Conservation (phyloP, 371 early-diverging fungal species). For the Rhizopus arrhizus region DNA sequence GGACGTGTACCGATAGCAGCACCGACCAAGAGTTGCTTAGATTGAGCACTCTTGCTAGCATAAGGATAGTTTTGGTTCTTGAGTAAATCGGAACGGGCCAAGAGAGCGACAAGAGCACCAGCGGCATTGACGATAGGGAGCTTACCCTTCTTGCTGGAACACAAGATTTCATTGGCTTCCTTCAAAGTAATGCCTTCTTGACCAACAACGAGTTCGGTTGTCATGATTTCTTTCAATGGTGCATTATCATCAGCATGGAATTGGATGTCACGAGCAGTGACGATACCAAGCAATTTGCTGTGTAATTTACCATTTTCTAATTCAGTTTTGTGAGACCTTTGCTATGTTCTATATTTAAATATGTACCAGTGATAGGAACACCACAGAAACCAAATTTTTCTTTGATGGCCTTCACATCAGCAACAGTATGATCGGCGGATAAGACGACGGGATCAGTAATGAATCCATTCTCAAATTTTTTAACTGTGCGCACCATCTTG, state of each 20-base stretch:
- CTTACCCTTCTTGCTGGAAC: slow-evolving; percentile 93
- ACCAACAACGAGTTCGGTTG: slow-evolving; percentile 86
- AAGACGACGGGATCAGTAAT: slow-evolving; percentile 92
- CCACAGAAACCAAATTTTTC: slow-evolving; percentile 90
- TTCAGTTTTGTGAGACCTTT: no score
- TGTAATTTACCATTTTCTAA: slow-evolving; percentile 81
- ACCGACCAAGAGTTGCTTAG: slow-evolving; percentile 90
- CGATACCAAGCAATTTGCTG: slow-evolving; percentile 92
- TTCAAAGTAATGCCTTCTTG: slow-evolving; percentile 82
- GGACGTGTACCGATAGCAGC: slow-evolving; percentile 93
- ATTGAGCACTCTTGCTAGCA: slow-evolving; percentile 78
- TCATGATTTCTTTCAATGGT: slow-evolving; percentile 81
- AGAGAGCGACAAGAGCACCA: slow-evolving; percentile 82
- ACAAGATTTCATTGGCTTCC: slow-evolving; percentile 88
- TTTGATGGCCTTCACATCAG: slow-evolving; percentile 89
- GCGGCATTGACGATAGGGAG: slow-evolving; percentile 88
- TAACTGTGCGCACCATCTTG: slow-evolving; percentile 95
- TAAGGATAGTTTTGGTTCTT: slow-evolving; percentile 94
- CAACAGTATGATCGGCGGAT: slow-evolving; percentile 81
- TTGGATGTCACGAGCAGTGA: slow-evolving; percentile 95
- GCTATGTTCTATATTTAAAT: no score
- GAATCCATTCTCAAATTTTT: slow-evolving; percentile 98
- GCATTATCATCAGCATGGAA: slow-evolving; percentile 73
- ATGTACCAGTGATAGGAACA: slow-evolving; percentile 94
- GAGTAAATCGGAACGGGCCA: slow-evolving; percentile 91